Evolutionary conservation across 768 basidiomycete genomes (phyloP).

Genomic region (Austroboletus eburneus): DNA sequence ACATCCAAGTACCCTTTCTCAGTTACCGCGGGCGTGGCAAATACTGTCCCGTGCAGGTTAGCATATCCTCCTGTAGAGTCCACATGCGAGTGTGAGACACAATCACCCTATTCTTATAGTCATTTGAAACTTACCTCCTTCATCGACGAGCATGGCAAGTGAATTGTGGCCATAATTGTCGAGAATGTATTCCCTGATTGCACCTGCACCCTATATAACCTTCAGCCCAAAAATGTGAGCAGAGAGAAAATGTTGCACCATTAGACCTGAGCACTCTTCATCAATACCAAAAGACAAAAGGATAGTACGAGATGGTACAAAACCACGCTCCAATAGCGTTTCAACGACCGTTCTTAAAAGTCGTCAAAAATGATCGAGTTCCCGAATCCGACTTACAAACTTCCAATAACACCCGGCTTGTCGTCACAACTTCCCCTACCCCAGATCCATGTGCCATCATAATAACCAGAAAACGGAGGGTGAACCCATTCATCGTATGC

Average conservation of each 20-base stretch:
- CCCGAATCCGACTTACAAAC: slow-evolving; percentile 24
- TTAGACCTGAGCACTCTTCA: slow-evolving; percentile 40
- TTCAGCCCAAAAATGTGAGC: neutral
- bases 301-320: slow-evolving; percentile 29
- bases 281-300: slow-evolving; percentile 40
- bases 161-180: slow-evolving; percentile 43
- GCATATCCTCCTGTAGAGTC: slow-evolving; percentile 25
- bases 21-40: slow-evolving; percentile 30
- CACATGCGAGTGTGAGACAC: too few relatives aligned
- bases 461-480: slow-evolving; percentile 48
- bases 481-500: slow-evolving; percentile 44
- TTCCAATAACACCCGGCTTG: slow-evolving; percentile 36
- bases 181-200: slow-evolving; percentile 39
- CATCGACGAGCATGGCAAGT: slow-evolving; percentile 53
- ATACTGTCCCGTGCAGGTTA: slow-evolving; percentile 26
- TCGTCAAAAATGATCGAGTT: neutral
- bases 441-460: slow-evolving; percentile 44
- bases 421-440: slow-evolving; percentile 46
- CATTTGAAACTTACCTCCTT: slow-evolving; percentile 41
- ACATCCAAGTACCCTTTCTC: slow-evolving; percentile 46
- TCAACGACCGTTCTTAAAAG: slow-evolving; percentile 24
- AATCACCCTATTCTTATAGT: neutral
- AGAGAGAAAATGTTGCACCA: slow-evolving; percentile 22
- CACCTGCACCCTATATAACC: slow-evolving; percentile 37
- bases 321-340: slow-evolving; percentile 25